Conservation (phyloP, 768 basidiomycete genomes). For the Phanerodontia chrysosporium region DNA sequence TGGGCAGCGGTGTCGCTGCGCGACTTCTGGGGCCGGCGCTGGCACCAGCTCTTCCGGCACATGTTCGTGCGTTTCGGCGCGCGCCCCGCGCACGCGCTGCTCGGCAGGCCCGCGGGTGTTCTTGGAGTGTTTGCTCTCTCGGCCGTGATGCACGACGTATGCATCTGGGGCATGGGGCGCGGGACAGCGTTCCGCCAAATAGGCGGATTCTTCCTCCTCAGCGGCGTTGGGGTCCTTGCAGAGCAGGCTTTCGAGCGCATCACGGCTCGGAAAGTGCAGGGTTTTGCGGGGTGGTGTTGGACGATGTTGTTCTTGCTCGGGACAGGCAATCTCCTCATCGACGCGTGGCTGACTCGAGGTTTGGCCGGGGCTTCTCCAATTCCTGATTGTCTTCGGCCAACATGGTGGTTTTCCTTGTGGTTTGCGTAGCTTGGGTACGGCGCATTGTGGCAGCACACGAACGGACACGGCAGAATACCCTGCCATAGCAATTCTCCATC, state of each 20-base stretch:
- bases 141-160: constrained; percentile 54
- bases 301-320: constrained; percentile 39
- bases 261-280: constrained; percentile 45
- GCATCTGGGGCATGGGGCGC: constrained; percentile 53
- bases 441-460: too few species aligned
- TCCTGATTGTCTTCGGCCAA: not conserved
- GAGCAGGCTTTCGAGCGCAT: constrained; percentile 42
- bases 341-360: constrained; percentile 30
- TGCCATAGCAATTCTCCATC: too few species aligned
- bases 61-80: constrained; percentile 29
- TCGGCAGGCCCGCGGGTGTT: constrained; percentile 47
- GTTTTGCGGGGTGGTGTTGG: constrained; percentile 51
- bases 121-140: constrained; percentile 60
- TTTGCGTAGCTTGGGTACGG: too few species aligned
- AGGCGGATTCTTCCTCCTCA: constrained; percentile 53
- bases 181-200: constrained; percentile 42
- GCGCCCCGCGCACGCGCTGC: constrained; percentile 29
- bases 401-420: too few species aligned
- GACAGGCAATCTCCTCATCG: constrained; percentile 46
- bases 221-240: constrained; percentile 46
- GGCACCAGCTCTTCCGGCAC: constrained; percentile 35
- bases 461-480: too few species aligned
- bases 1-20: constrained; percentile 33
- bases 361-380: constrained; percentile 1
- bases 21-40: constrained; percentile 35